These are phyloP conservation scores for Daldinia sp. DNA, from an alignment of 2,329 filamentous ascomycete species.

Conservation along the genomic window DNA sequence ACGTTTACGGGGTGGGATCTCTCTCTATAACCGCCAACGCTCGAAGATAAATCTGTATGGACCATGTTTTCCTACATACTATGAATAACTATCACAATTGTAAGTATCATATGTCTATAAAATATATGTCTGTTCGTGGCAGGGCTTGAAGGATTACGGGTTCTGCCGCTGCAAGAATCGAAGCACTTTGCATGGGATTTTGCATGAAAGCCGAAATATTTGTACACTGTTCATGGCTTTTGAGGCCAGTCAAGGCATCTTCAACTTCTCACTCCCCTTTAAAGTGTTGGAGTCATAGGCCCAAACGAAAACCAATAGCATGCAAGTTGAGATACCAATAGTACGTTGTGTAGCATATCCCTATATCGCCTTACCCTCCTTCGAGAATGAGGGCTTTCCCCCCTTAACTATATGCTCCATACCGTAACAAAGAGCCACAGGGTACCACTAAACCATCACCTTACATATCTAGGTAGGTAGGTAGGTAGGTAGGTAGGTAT, in stretches of 20 bases:
- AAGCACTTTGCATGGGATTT: background rate
- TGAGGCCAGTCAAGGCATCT: background rate
- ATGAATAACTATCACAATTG: background rate
- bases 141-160: background rate
- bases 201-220: background rate
- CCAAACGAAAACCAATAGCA: background rate
- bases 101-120: background rate
- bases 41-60: background rate
- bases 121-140: background rate
- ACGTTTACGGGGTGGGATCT: background rate
- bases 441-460: background rate
- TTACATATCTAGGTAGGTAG: background rate
- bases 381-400: background rate
- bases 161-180: conserved; percentile 5
- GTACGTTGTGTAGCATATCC: background rate
- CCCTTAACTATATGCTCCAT: background rate
- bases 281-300: background rate
- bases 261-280: background rate
- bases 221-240: background rate
- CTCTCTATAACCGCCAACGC: background rate
- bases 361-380: background rate
- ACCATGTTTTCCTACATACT: background rate
- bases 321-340: background rate
- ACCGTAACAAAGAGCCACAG: background rate
- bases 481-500: no score